Base-by-base conservation (phyloP, 805 yeast genomes). In the Candida morakotiae region DNA sequence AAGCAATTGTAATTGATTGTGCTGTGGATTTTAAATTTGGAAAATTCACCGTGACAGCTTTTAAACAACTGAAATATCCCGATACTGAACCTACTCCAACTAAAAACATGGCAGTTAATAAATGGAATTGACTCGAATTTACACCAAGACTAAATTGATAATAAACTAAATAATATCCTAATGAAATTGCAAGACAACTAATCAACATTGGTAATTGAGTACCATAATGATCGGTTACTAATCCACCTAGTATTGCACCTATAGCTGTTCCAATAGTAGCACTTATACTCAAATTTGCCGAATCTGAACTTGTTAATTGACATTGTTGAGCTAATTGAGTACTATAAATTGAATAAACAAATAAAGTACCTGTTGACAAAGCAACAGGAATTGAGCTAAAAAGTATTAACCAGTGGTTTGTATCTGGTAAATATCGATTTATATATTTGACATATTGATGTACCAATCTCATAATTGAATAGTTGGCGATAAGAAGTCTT, bases 1-100 rank as follows among this genome's bases (percentile, higher is more conserved):
- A 55, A 2, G 67, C 62, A 32, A 61, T 61, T 11, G 67, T 59
- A 10, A 61, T 44, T 38, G 63, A 57, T 42, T 61, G 67, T 6
- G 67, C 67, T 1, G 62, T 45, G n/a, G 62, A 63, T 40, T 58
- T 60, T 36, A 34, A 51, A 16, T 47, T 45, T 5, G 66, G 66
- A 33, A 61, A 61, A 37, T 49, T 51, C 6, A 60, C 37, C 1
- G 65, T 52, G 5, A 61, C 64, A 3, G 65, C 66, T 38, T 60
- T 61, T 6, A 61, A 48, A 8, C 62, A 45, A 34, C 62, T 56
- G 36, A 61, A 61, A 37, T 61, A 61, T 3, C 64, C 62, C 4
- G 62, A 44, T 0, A 58, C 55, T 1, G 66, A 55, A 2, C 67
- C 66, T 14, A 58, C 41, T 4, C 67, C 67, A 10, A 59, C 43